A percentile compares a stretch with the other conserved stretches of the same genome.
Evolutionary conservation across 768 basidiomycete genomes (phyloP).

Genomic region (Russula compacta): DNA sequence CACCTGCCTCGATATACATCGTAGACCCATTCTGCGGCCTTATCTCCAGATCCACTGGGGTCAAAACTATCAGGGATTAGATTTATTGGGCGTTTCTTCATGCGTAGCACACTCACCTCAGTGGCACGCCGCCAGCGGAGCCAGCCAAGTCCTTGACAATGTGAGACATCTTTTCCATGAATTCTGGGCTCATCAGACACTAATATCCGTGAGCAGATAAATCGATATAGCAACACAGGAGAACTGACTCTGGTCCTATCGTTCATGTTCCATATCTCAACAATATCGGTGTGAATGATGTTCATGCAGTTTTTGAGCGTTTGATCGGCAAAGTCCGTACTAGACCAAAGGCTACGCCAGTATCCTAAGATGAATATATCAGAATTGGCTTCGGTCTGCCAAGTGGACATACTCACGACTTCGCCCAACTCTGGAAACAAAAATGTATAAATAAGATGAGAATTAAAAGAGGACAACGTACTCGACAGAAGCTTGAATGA

Average conservation of each 20-base stretch:
- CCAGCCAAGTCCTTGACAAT: neutral
- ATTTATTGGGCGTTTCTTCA: neutral
- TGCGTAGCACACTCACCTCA: neutral
- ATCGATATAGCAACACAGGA: neutral
- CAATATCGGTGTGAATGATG: neutral
- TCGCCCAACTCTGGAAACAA: neutral
- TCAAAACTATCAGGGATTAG: neutral
- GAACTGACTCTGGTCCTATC: neutral
- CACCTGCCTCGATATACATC: neutral
- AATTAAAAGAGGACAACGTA: neutral
- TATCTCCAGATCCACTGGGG: neutral
- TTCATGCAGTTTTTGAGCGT: neutral
- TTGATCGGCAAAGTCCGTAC: neutral
- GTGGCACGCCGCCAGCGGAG: neutral
- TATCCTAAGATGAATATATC: neutral
- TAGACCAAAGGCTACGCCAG: slow-evolving; percentile 2
- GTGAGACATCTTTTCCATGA: slow-evolving; percentile 4
- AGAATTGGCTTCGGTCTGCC: neutral
- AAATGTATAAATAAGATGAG: neutral
- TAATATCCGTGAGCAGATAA: neutral
- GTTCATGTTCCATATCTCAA: slow-evolving; percentile 5
- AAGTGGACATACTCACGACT: neutral
- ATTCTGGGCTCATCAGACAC: neutral
- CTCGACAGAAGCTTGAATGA: slow-evolving; percentile 1
- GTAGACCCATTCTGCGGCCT: neutral